Base-by-base conservation (phyloP, 2,329 filamentous ascomycete species). In the Calonectria leucothoes region DNA sequence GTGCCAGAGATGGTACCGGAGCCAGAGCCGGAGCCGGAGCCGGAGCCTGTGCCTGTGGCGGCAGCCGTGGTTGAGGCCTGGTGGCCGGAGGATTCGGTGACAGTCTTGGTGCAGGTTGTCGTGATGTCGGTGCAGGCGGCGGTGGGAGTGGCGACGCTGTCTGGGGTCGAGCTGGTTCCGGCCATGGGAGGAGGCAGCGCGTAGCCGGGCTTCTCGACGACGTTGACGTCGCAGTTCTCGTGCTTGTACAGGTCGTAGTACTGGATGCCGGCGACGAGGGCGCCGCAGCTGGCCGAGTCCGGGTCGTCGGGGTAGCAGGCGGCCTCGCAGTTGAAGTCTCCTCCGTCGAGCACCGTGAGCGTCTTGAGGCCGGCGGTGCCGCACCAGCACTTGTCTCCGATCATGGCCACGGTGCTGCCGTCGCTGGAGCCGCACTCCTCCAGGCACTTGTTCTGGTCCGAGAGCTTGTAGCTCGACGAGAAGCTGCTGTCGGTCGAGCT, bases 251-350 rank as follows among this genome's bases (percentile, higher is more conserved):
- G 29, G 27, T 64, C 39, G 59, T 64, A 64, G 59, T 64, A 64
- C 20, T 64, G 59, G 10, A 64, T 20, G 17, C 39, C 59, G 39
- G 6, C 37, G 15, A 29, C 10, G 17, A 48, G 12, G 27, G 39
- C 23, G 29, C 59, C 59, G 39, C 59, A 66, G 31, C 11, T 39
- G 14, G 35, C 10, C 14, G 45, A 3, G n/a, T 27, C 10, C 17
- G 45, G 64, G 45, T 42, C 59, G 59, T 64, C 59, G 37, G 59
- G 39, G 59, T 48, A 66, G 42, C 48, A 49, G 45, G 45, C 25
- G 23, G 23, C 64, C 20, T n/a, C 42, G 64, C 64, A 66, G n/a
- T 66, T 66, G 31, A 66, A 51, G 23, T 66, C 64, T 23, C 55
- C 64, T 17, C 64, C 45, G 17, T 51, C 45, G 6, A 52, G 45